Evolutionary conservation across 75 land plant species (phyloP), one percentile per base, ranked within the genome.

Genomic region (Azolla pinnata): DNA sequence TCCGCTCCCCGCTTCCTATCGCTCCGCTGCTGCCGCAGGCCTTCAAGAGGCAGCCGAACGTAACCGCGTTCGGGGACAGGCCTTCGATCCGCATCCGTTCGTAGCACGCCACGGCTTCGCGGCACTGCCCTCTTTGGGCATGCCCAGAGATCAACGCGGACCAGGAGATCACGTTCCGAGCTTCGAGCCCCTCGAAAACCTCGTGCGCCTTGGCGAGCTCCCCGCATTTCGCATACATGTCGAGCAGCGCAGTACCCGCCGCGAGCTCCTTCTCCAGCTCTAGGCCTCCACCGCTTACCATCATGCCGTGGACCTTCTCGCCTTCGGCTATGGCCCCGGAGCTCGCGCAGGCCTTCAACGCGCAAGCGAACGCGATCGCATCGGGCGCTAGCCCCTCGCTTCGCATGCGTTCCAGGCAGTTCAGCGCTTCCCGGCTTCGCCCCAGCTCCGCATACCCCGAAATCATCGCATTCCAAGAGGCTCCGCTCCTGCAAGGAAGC

Each of bases 201-300:
- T 50, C 29, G 19, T 51, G 49, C 20, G 83, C 87, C 21, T 77
- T 75, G n/a, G 79, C 80, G 52, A 83, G 65, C 54, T 63, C 61
- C 34, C 87, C 87, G 56, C 90, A 83, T 48, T 79, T 80, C 28
- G 68, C 68, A 59, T 83, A 86, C 85, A 80, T 77, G 23, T 63
- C 75, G 49, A 86, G 60, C 7, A 86, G 72, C 2, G 87, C 75
- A 58, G 71, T 83, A 8, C 87, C 86, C 33, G 78, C 86, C 58
- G 46, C 69, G 21, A 67, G 31, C 16, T 79, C 79, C 48, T 40
- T 55, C 12, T 67, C 35, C 27, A 57, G n/a, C n/a, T 57, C 20
- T 66, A 76, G 10, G 38, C 56, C 5, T 57, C 45, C 23, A n/a
- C n/a, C n/a, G n/a, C 42, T 73, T 33, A 42, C 30, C 1, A 68